These are phyloP conservation scores for Martiniozyma abietophila DNA, from an alignment of 805 yeast species.

Conservation along the genomic window DNA sequence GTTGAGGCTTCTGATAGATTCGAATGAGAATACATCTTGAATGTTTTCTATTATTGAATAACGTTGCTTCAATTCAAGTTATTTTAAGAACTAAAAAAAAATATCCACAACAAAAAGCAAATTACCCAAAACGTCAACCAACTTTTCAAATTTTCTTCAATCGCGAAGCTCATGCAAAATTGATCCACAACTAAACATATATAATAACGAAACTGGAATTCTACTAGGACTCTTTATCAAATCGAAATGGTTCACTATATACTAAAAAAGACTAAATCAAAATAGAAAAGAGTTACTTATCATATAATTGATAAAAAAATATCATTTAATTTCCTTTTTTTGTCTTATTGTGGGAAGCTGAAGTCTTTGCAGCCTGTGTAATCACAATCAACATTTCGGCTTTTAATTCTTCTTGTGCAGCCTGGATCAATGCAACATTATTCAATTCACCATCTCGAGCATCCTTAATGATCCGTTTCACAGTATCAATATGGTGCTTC, in stretches of 20 bases:
- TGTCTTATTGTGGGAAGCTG: conserved; percentile 3
- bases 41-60: neutral
- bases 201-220: no score
- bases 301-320: no score
- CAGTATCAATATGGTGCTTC: conserved; percentile 20
- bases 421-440: conserved; percentile 22
- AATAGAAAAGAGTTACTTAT: no score
- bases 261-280: no score
- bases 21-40: conserved; percentile 24
- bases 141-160: no score
- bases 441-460: conserved; percentile 23
- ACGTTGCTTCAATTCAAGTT: neutral
- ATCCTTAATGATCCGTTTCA: conserved; percentile 23
- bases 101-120: no score
- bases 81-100: no score
- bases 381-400: conserved; percentile 21
- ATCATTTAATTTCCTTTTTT: neutral
- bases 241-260: no score
- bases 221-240: no score
- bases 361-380: conserved; percentile 21
- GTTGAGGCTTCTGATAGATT: conserved; percentile 25
- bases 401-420: conserved; percentile 29
- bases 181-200: no score
- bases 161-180: no score
- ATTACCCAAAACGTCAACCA: no score